Base-by-base conservation (phyloP, 1,139 yeast species). In the Geotrichum bryndzae region DNA sequence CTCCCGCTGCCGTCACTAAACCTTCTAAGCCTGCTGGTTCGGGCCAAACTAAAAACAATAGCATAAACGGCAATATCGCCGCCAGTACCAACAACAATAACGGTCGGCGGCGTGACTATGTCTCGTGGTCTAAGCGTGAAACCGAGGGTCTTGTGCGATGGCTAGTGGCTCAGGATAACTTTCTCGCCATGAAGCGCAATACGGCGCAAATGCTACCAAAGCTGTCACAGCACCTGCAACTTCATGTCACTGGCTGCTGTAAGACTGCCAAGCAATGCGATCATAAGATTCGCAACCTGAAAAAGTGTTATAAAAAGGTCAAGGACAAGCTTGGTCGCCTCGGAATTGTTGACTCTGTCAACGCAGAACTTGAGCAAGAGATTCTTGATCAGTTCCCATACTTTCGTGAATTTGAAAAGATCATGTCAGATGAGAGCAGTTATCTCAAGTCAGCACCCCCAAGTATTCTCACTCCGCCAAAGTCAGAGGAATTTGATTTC, bases 261-360 rank as follows among this genome's bases (percentile, higher is more conserved):
- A 60, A 60, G 58, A 60, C 62, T 8, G 55, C 62, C 10, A 60
- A 60, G 50, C 62, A 60, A 25, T 60, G 62, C 50, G 62, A 60
- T 29, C 62, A 60, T 54, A 60, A 60, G 48, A 60, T 60, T n/a
- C 54, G 62, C 13, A 60, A 60, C 18, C 57, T 60, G 29, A 60
- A 60, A 53, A 60, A 60, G 38, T 53, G 56, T 33, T 56, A 60
- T 52, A 60, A 60, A 45, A 56, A 56, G 38, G 58, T 56, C 52
- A 53, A 51, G 45, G 57, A 60, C 46, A 60, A 56, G 48, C 59
- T 60, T 18, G 27, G 18, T 38, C 35, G 46, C 23, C 27, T 11
- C 3, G 53, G 55, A n/a, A 13, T 13, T 7, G 53, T 56, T 25
- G 55, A 53, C 3, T 11, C 35, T 2, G 59, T 57, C 13, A 41